Conservation (phyloP, 768 basidiomycete genomes). For the Mycena pura region DNA sequence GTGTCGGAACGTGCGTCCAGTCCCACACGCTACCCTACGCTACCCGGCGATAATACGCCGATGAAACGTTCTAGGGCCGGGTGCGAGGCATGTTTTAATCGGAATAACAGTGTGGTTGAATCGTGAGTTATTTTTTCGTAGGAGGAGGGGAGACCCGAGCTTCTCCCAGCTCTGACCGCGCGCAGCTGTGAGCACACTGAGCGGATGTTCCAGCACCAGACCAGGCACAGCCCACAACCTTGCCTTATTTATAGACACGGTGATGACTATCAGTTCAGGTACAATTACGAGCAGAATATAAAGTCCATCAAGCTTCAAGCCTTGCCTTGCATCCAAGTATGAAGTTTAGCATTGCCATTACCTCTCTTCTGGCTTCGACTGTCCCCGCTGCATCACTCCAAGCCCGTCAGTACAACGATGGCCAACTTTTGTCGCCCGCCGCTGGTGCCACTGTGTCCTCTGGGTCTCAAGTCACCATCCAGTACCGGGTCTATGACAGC, state of each 20-base stretch:
- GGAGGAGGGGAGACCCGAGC: background rate
- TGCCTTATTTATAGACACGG: background rate
- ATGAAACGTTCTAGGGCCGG: conserved; percentile 1
- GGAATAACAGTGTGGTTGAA: conserved; percentile 6
- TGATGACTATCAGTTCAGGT: conserved; percentile 6
- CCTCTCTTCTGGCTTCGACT: conserved; percentile 11
- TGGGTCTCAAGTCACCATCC: conserved; percentile 4
- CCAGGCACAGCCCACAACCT: conserved; percentile 4
- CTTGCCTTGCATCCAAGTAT: conserved; percentile 11
- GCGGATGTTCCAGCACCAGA: conserved; percentile 3
- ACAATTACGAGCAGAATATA: conserved; percentile 3
- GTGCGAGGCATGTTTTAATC: conserved; percentile 2
- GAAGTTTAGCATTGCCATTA: conserved; percentile 14
- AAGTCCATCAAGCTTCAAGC: too few species aligned
- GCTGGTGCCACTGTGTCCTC: conserved; percentile 9
- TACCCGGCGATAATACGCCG: conserved; percentile 6
- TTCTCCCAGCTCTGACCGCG: conserved; percentile 6
- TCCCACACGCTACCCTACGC: conserved; percentile 8
- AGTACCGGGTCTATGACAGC: conserved; percentile 6
- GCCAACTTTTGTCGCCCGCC: conserved; percentile 13
- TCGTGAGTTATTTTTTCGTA: conserved; percentile 8
- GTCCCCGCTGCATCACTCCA: conserved; percentile 7
- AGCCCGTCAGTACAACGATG: conserved; percentile 13
- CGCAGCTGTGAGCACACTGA: conserved; percentile 4
- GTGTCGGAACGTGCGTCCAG: conserved; percentile 3